Evolutionary conservation across 352 stramenopile species (phyloP), one percentile per base, ranked within the genome.

Genomic region (Phytophthora litchii): DNA sequence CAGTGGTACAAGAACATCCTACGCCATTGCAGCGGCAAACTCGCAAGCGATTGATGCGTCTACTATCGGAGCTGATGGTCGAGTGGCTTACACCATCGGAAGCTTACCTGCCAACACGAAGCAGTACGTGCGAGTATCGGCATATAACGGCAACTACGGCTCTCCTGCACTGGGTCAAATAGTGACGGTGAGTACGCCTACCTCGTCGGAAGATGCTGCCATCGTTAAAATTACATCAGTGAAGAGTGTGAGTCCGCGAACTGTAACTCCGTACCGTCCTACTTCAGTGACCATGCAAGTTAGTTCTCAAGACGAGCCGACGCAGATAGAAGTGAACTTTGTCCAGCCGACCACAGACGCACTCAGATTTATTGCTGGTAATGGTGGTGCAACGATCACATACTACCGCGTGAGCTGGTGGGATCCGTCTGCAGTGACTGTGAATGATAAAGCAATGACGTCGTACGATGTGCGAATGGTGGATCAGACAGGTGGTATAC

Each of bases 61-160:
- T 10, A 54, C 0, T 9, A 42, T 92, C 1, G 20, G 48, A 0
- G 57, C 48, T 8, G 57, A 49, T 10, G 72, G 5, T 11, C 57
- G 23, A 53, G 12, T 70, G 2, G 65, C 64, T 4, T 95, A 97
- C 69, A 86, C 84, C 4, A 96, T 99, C 48, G 48, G 69, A 5
- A 83, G 80, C 13, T 76, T 98, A 31, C 66, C 73, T 1, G 83
- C 87, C 8, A 92, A 82, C 5, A 77, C 86, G 3, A 46, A 76
- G 8, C 98, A 98, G 58, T 96, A 82, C 42, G 83, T 98, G 4
- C 83, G 90, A 1, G 92, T 99, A 3, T 89, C 86, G 1, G 83
- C 91, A 13, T 89, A 86, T 61, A 98, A 98, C 49, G 84, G 87
- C n/a, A 67, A 92, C 16, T 95, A 95, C 54, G 74, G 83, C 3